Evolutionary conservation across 2,329 filamentous ascomycete genomes (phyloP).

Genomic region (Juglanconis sp.): DNA sequence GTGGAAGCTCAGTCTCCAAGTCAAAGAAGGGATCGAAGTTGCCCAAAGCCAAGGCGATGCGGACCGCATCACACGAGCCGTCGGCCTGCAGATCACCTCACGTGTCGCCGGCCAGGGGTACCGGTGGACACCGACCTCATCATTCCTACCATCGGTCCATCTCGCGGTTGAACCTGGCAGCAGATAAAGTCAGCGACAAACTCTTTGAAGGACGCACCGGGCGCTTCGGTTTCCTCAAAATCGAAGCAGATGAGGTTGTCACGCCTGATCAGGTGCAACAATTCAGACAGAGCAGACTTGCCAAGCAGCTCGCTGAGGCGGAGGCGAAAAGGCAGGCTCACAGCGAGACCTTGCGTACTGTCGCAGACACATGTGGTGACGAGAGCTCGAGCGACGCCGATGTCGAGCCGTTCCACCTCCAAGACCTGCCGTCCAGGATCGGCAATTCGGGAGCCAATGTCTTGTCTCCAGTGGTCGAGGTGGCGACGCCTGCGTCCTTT

Average conservation of each 20-base stretch:
- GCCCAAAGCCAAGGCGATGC: constrained; percentile 4
- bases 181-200: constrained; percentile 53
- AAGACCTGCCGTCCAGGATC: constrained; percentile 43
- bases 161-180: constrained; percentile 47
- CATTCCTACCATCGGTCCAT: constrained; percentile 14
- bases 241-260: constrained; percentile 59
- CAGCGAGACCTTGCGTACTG: constrained; percentile 28
- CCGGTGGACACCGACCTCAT: constrained; percentile 4
- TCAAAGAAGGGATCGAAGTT: constrained; percentile 11
- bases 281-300: constrained; percentile 38
- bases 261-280: constrained; percentile 50
- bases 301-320: constrained; percentile 25
- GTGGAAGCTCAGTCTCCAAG: constrained; percentile 11
- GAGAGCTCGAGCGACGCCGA: constrained; percentile 1
- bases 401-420: constrained; percentile 47
- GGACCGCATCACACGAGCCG: not conserved
- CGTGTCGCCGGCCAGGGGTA: not conserved
- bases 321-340: constrained; percentile 22
- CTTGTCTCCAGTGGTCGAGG: constrained; percentile 27
- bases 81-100: not conserved
- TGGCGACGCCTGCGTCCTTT: constrained; percentile 23
- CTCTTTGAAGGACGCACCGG: constrained; percentile 49
- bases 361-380: constrained; percentile 26
- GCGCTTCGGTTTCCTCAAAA: constrained; percentile 24
- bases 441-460: constrained; percentile 34